Evolutionary conservation across 441 rosid species (phyloP).

Genomic region (Gossypium armourianum): DNA sequence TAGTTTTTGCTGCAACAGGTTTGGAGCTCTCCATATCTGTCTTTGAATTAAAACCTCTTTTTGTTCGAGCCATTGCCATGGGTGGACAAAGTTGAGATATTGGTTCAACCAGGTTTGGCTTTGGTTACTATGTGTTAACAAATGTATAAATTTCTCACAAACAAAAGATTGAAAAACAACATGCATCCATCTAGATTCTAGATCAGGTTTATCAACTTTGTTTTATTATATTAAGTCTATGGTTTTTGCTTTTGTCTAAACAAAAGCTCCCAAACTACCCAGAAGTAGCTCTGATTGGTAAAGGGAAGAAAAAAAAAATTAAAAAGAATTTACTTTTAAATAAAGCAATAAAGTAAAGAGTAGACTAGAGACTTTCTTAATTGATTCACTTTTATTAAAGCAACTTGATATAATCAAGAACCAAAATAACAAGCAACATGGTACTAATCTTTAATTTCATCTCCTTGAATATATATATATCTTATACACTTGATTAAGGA

Average conservation of each 20-base stretch:
- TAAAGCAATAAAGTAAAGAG: constrained; percentile 9
- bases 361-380: not conserved
- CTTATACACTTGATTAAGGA: constrained; percentile 10
- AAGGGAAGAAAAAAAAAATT: not conserved
- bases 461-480: not conserved
- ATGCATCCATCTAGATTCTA: constrained; percentile 19
- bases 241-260: not conserved
- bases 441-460: not conserved
- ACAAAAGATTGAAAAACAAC: not conserved
- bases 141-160: not conserved
- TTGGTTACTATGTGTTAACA: not conserved
- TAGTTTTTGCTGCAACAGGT: not conserved
- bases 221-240: not conserved
- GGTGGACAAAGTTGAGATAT: not conserved
- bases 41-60: too few species aligned
- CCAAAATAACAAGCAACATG: constrained; percentile 23
- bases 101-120: not conserved
- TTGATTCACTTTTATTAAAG: not conserved
- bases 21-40: not conserved
- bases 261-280: constrained; percentile 5
- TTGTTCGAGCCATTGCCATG: not conserved
- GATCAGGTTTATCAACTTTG: not conserved
- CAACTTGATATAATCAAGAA: constrained; percentile 21
- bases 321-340: not conserved
- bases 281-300: not conserved